A percentile compares a stretch with the other conserved stretches of the same genome.
Conservation (phyloP, 2,329 filamentous ascomycete species). For the Dactylella cylindrospora region DNA sequence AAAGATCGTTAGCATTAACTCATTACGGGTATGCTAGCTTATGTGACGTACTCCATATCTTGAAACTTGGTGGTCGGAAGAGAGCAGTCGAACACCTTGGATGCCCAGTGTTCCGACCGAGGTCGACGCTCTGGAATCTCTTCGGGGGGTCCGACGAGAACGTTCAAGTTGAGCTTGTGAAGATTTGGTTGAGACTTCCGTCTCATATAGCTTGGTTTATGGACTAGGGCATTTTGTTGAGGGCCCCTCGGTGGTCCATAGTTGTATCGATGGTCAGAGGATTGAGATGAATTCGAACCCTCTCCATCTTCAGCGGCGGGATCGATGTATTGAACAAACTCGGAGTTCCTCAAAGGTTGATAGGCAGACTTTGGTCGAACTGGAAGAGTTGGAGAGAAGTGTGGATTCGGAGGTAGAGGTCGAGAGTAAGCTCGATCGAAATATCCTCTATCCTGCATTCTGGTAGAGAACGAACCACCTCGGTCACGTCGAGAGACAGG, state of each 20-base stretch:
- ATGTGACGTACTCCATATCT: constrained; percentile 25
- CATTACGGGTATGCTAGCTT: no score
- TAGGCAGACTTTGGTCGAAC: constrained; percentile 39
- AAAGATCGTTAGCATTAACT: constrained; percentile 30
- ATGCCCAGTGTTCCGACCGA: constrained; percentile 36
- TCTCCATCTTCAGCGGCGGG: constrained; percentile 32
- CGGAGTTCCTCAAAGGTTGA: constrained; percentile 39
- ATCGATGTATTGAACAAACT: constrained; percentile 44
- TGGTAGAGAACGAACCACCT: constrained; percentile 26
- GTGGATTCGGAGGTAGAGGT: constrained; percentile 33
- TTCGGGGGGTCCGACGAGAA: constrained; percentile 23
- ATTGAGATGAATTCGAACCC: constrained; percentile 40
- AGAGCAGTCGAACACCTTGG: constrained; percentile 33
- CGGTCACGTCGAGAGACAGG: constrained; percentile 34
- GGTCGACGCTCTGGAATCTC: constrained; percentile 21
- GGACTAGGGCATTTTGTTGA: constrained; percentile 27
- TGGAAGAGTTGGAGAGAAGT: constrained; percentile 36
- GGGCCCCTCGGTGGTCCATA: constrained; percentile 11
- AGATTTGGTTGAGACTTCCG: constrained; percentile 40
- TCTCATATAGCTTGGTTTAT: constrained; percentile 23
- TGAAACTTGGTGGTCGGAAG: constrained; percentile 35
- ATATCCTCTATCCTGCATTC: constrained; percentile 25
- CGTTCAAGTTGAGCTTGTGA: constrained; percentile 43
- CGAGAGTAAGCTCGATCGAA: constrained; percentile 28
- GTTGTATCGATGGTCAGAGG: constrained; percentile 38